A percentile compares a stretch with the other conserved stretches of the same genome.
These are phyloP conservation scores for Aquilaria yunnanensis DNA, from an alignment of 345 rosid genomes.

Conservation along the genomic window DNA sequence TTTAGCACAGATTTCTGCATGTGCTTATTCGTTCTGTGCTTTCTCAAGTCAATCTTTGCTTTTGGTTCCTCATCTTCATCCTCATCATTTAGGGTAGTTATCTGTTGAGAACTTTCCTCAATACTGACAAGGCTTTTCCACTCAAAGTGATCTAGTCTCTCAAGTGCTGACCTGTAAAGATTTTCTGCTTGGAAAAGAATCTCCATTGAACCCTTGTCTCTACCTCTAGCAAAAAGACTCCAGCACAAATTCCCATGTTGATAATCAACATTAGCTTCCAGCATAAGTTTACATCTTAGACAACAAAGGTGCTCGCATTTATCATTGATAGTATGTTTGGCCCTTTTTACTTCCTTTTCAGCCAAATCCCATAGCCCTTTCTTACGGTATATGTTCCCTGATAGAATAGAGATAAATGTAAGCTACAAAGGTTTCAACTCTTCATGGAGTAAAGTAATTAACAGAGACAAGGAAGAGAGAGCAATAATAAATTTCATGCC, in stretches of 20 bases:
- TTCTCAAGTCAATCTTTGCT: slow-evolving; percentile 31
- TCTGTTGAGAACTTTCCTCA: slow-evolving; percentile 24
- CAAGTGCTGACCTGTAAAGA: slow-evolving; percentile 52
- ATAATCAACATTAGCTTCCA: slow-evolving; percentile 51
- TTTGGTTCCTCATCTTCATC: slow-evolving; percentile 17
- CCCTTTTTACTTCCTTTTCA: slow-evolving; percentile 58
- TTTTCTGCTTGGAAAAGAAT: slow-evolving; percentile 51
- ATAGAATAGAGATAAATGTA: slow-evolving; percentile 8
- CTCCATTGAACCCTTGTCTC: slow-evolving; percentile 24
- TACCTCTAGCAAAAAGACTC: slow-evolving; percentile 23
- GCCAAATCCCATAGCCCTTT: slow-evolving; percentile 57
- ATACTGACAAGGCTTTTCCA: slow-evolving; percentile 49
- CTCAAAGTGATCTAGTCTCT: slow-evolving; percentile 44
- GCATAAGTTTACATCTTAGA: slow-evolving; percentile 55
- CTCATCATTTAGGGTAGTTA: slow-evolving; percentile 11
- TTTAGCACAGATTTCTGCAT: slow-evolving; percentile 26
- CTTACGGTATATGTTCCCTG: slow-evolving; percentile 69
- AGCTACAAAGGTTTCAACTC: slow-evolving; percentile 11
- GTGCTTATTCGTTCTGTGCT: slow-evolving; percentile 36
- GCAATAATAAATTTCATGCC: slow-evolving; percentile 35
- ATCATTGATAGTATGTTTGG: slow-evolving; percentile 41
- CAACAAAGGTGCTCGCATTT: slow-evolving; percentile 38
- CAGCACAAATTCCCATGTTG: slow-evolving; percentile 71
- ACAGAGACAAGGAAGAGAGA: slow-evolving; percentile 4
- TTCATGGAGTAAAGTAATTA: slow-evolving; percentile 7